A percentile compares a stretch with the other conserved stretches of the same genome.
These are phyloP conservation scores for Oxyria digyna DNA, from an alignment of 148 eudicot genomes.

Conservation along the genomic window DNA sequence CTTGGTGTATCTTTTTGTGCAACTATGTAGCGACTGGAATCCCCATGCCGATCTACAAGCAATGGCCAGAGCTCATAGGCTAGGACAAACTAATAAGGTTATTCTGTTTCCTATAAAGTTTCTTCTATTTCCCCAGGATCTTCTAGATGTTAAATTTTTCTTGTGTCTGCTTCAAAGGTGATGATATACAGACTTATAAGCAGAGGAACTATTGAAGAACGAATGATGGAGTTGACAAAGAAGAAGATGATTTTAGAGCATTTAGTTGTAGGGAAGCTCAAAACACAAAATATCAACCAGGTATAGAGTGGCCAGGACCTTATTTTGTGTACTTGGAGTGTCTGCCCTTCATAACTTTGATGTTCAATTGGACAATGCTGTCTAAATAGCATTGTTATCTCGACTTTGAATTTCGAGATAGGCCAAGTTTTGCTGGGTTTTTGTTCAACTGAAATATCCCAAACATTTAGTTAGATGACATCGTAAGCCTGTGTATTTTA, in stretches of 20 bases:
- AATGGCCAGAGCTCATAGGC: conserved; percentile 98
- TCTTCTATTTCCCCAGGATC: neutral
- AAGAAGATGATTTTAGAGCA: conserved; percentile 98
- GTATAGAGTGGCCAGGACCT: conserved; percentile 17
- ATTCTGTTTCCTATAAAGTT: neutral
- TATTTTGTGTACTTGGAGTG: neutral
- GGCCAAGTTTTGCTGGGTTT: neutral
- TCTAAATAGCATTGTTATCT: neutral
- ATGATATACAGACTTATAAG: conserved; percentile 93
- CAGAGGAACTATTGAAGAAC: conserved; percentile 94
- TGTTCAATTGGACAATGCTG: neutral
- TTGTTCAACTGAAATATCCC: conserved; percentile 2
- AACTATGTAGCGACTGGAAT: conserved; percentile 78
- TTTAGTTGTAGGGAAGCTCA: conserved; percentile 94
- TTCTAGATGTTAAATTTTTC: neutral
- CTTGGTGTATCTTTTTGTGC: conserved; percentile 3
- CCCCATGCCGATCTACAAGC: conserved; percentile 99
- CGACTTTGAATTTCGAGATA: neutral
- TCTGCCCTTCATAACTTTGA: neutral
- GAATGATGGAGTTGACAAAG: conserved; percentile 99
- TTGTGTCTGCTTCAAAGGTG: conserved; percentile 40
- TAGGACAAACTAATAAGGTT: conserved; percentile 97
- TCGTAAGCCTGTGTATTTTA: conserved; percentile 42
- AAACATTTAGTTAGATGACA: conserved; percentile 94
- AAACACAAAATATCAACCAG: conserved; percentile 90